Base-by-base conservation (phyloP, 2,329 filamentous ascomycete species). In the Aspergillus sp. region DNA sequence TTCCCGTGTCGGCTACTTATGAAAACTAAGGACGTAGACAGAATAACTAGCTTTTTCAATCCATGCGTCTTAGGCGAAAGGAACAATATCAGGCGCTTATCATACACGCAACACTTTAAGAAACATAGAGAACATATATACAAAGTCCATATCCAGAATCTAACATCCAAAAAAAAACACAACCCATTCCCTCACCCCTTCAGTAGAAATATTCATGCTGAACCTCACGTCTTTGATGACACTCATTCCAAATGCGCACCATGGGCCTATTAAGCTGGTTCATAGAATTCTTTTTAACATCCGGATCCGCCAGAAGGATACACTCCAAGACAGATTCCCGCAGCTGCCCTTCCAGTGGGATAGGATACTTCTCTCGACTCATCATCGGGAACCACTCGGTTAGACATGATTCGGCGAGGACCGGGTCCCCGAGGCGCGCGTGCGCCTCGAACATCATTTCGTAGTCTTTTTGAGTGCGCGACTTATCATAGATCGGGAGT, bases 381-480 rank as follows among this genome's bases (percentile, higher is more conserved):
- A 90, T 87, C 68, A 88, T 85, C 2, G 81, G 78, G n/a, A 85
- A 78, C 68, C 82, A 84, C 61, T 77, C 80, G 80, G 81, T 62
- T 85, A 74, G 22, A 77, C 81, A 59, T 78, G 77, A 55, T 73
- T 79, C 70, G 79, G 86, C 62, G 76, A 71, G 52, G 58, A 66
- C 58, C 57, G 79, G 73, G 63, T 83, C 75, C 0, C 72, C 66
- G 0, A 80, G 79, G 4, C 75, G 69, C 1, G 82, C 80, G 55
- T 87, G 78, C 29, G 77, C 69, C 14, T 71, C 64, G 68, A 85
- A 88, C 26, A 87, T 75, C 36, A 82, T 74, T 3, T 75, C 71
- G 68, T 90, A 91, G 63, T 88, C 77, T 16, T 70, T 69, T n/a
- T 76, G 67, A 0, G 82, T 81, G 20, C 87, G 83, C 1, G 78